phyloP scores from a whole-genome alignment of 23 red algal genomes.

The Gracilaria domingensis region DNA sequence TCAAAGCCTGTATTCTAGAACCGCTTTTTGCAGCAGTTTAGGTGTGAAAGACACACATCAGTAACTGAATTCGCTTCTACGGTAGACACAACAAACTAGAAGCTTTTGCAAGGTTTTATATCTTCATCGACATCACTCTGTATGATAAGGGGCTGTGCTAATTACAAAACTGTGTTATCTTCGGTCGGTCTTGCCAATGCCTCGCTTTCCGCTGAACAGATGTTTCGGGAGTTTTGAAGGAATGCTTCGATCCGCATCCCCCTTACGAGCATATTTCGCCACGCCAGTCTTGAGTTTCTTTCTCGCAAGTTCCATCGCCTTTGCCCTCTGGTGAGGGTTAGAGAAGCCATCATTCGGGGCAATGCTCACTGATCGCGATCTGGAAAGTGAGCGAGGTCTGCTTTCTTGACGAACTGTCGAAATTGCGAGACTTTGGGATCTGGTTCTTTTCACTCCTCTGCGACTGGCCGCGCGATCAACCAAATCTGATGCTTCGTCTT shows the following conservation, averaged over 20 bases:
- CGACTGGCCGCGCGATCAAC: slow-evolving; percentile 46
- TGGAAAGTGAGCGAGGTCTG: slow-evolving; percentile 23
- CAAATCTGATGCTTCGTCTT: slow-evolving; percentile 58
- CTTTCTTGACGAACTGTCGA: slow-evolving; percentile 39
- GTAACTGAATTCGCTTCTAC: too few species aligned
- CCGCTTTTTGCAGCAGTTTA: too few species aligned
- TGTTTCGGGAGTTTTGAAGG: slow-evolving; percentile 82
- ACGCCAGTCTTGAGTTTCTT: slow-evolving; percentile 64
- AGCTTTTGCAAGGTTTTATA: not conserved
- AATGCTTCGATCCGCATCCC: slow-evolving; percentile 90
- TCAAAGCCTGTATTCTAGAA: too few species aligned
- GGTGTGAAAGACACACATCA: too few species aligned
- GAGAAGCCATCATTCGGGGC: slow-evolving; percentile 65
- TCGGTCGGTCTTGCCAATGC: slow-evolving; percentile 78
- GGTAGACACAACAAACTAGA: not conserved
- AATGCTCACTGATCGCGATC: slow-evolving; percentile 45
- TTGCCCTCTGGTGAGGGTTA: slow-evolving; percentile 67
- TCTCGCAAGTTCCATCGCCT: slow-evolving; percentile 63
- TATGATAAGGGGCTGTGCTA: not conserved
- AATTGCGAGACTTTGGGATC: slow-evolving; percentile 44
- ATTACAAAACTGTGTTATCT: slow-evolving; percentile 37
- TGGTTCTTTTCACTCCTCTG: slow-evolving; percentile 36
- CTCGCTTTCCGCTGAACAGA: slow-evolving; percentile 88
- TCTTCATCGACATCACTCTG: too few species aligned
- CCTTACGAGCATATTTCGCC: slow-evolving; percentile 71